These are phyloP conservation scores for Macaranga tanarius DNA, from an alignment of 441 rosid species.

Conservation along the genomic window DNA sequence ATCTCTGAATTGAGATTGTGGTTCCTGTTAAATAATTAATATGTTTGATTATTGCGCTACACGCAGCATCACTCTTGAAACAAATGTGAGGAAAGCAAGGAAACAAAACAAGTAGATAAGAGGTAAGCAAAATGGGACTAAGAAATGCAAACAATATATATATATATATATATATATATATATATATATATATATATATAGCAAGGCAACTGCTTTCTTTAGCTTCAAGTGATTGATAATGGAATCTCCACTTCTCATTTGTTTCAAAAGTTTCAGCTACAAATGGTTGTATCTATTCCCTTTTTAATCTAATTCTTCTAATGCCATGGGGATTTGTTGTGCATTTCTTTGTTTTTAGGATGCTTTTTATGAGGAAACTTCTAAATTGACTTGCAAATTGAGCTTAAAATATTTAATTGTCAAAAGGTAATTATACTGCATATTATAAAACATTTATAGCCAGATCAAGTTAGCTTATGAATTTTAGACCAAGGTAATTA, in stretches of 20 bases:
- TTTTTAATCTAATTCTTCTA: conserved; percentile 15
- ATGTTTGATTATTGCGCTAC: too few species aligned
- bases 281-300: neutral
- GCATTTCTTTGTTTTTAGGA: conserved; percentile 16
- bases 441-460: too few species aligned
- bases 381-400: conserved; percentile 24
- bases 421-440: too few species aligned
- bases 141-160: conserved; percentile 36
- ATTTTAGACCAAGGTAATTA: too few species aligned
- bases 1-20: too few species aligned
- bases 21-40: too few species aligned
- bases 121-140: conserved; percentile 35
- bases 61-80: neutral
- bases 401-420: neutral
- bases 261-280: neutral
- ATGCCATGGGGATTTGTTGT: neutral
- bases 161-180: too few species aligned
- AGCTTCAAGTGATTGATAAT: conserved; percentile 27
- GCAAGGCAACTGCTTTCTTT: conserved; percentile 33
- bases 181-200: neutral
- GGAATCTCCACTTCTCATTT: conserved; percentile 29
- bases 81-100: conserved; percentile 17
- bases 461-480: too few species aligned
- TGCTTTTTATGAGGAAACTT: conserved; percentile 28
- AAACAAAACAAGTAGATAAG: conserved; percentile 29